Conservation (phyloP, 352 stramenopile genomes). For the Thalassiosira livingstoniorum region DNA sequence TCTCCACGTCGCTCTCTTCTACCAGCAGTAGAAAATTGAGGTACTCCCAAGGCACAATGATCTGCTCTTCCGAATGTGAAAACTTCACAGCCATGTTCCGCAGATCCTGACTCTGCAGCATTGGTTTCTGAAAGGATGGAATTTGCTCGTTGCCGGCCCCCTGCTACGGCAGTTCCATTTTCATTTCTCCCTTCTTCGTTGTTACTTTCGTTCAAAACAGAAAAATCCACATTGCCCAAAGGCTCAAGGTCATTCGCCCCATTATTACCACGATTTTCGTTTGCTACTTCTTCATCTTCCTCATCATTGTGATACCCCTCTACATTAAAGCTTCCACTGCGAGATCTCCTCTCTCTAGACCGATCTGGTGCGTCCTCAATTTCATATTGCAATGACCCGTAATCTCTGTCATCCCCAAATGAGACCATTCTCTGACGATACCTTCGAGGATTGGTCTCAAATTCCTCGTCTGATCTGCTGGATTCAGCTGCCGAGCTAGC, state of each 20-base stretch:
- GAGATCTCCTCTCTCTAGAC: slow-evolving; percentile 1
- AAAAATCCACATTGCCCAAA: slow-evolving; percentile 52
- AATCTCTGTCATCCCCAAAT: slow-evolving; percentile 53
- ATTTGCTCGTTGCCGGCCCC: not conserved
- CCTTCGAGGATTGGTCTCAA: not conserved
- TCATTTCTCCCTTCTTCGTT: slow-evolving; percentile 29
- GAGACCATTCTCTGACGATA: slow-evolving; percentile 48
- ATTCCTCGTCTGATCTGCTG: slow-evolving; percentile 1
- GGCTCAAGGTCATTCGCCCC: slow-evolving; percentile 44
- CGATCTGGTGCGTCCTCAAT: slow-evolving; percentile 19
- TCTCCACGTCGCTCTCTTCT: slow-evolving; percentile 1
- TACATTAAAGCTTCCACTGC: slow-evolving; percentile 53
- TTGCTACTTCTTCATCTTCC: slow-evolving; percentile 21
- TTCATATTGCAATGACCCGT: slow-evolving; percentile 29
- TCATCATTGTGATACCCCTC: slow-evolving; percentile 33
- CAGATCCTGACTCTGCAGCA: not conserved
- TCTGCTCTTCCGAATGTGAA: slow-evolving; percentile 79
- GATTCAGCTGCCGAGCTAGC: no score
- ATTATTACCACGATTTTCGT: not conserved
- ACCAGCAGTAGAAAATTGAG: slow-evolving; percentile 43
- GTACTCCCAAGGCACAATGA: slow-evolving; percentile 76
- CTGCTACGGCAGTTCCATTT: not conserved
- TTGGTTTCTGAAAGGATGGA: not conserved
- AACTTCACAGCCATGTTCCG: slow-evolving; percentile 80
- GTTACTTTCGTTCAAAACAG: slow-evolving; percentile 36